Evolutionary conservation across 2,329 filamentous ascomycete genomes (phyloP).

Genomic region (Colletotrichum orbiculare): DNA sequence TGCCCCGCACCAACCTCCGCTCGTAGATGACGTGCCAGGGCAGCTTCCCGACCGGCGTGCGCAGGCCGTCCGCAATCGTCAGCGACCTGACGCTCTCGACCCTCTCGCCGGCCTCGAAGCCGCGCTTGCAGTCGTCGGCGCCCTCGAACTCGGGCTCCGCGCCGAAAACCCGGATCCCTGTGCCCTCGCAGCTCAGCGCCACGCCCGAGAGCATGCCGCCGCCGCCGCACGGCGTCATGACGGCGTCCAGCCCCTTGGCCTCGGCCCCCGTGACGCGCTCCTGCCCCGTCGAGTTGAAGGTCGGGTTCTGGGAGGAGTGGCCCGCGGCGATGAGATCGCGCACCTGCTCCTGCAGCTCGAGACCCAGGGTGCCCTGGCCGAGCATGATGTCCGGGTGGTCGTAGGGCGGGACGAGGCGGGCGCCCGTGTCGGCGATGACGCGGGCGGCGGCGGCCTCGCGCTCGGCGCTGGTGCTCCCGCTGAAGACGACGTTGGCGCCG

Average conservation of each 20-base stretch:
- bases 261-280: background rate
- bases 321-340: slow-evolving; percentile 57
- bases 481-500: slow-evolving; percentile 83
- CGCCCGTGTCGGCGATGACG: slow-evolving; percentile 78
- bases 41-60: slow-evolving; percentile 81
- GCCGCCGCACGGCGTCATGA: slow-evolving; percentile 87
- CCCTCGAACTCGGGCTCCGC: slow-evolving; percentile 87
- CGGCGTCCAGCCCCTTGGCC: slow-evolving; percentile 66
- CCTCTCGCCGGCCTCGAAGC: slow-evolving; percentile 71
- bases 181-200: slow-evolving; percentile 79
- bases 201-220: slow-evolving; percentile 89
- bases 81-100: slow-evolving; percentile 77
- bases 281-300: slow-evolving; percentile 27
- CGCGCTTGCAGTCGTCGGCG: slow-evolving; percentile 83
- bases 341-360: slow-evolving; percentile 85
- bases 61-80: slow-evolving; percentile 89
- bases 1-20: slow-evolving; percentile 72
- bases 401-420: slow-evolving; percentile 87
- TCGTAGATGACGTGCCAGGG: slow-evolving; percentile 85
- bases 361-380: slow-evolving; percentile 88
- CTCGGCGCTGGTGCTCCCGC: slow-evolving; percentile 82
- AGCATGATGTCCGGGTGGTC: slow-evolving; percentile 93
- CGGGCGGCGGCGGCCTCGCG: slow-evolving; percentile 80
- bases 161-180: slow-evolving; percentile 82
- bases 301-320: slow-evolving; percentile 33